These are phyloP conservation scores for Scedosporium minutisporum DNA, from an alignment of 2,329 filamentous ascomycete genomes.

Conservation along the genomic window DNA sequence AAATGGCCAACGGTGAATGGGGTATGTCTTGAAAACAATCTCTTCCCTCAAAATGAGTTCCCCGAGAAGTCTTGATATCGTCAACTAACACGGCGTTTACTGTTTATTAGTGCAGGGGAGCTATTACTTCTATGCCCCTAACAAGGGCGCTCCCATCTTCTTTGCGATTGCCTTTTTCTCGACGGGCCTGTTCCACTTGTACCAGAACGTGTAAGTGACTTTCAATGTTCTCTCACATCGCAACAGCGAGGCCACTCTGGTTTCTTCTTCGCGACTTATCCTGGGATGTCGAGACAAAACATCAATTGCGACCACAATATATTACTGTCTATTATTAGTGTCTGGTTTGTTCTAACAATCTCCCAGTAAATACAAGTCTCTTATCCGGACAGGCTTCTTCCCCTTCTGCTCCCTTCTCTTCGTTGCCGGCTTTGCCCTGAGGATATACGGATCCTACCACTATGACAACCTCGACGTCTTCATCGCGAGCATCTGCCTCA, in stretches of 20 bases:
- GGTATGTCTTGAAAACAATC: neutral
- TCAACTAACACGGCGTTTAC: neutral
- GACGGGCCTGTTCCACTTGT: conserved; percentile 28
- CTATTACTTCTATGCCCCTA: conserved; percentile 36
- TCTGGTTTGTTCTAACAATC: neutral
- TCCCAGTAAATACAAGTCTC: conserved; percentile 43
- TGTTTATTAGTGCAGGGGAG: conserved; percentile 26
- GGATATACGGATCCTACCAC: conserved; percentile 21
- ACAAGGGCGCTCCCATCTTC: conserved; percentile 37
- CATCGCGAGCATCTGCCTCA: conserved; percentile 24
- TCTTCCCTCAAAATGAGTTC: neutral
- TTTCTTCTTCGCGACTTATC: neutral
- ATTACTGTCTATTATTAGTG: neutral
- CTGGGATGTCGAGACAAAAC: neutral
- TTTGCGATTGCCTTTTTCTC: conserved; percentile 31
- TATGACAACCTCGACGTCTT: conserved; percentile 21
- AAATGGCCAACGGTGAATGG: neutral
- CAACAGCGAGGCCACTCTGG: neutral
- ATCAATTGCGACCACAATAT: neutral
- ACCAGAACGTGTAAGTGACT: conserved; percentile 35
- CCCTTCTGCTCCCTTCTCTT: conserved; percentile 46
- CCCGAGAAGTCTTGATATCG: neutral
- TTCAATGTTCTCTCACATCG: no score
- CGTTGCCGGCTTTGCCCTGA: conserved; percentile 42
- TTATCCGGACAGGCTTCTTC: conserved; percentile 44